These are phyloP conservation scores for Leccinum pellstonianum DNA, from an alignment of 768 basidiomycete species.

Conservation along the genomic window DNA sequence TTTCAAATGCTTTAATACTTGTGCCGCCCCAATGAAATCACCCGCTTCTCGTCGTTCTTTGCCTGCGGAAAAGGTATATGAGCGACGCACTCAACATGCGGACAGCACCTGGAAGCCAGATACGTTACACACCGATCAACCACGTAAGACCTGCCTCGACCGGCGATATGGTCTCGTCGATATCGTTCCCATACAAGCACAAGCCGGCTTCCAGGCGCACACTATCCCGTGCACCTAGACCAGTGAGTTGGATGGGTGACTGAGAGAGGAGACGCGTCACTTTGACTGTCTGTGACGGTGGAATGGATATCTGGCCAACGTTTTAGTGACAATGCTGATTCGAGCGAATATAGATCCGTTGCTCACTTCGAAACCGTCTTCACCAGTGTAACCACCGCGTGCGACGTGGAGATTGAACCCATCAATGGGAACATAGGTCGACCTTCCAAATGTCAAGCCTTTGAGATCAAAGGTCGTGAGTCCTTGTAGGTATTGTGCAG, in stretches of 20 bases:
- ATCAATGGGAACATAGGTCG: slow-evolving; percentile 76
- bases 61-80: slow-evolving; percentile 40
- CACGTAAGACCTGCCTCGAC: slow-evolving; percentile 91
- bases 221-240: slow-evolving; percentile 90
- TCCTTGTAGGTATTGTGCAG: slow-evolving; percentile 75
- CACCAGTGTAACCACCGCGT: slow-evolving; percentile 95
- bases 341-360: neutral
- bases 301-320: slow-evolving; percentile 74
- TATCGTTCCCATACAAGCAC: slow-evolving; percentile 94
- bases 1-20: slow-evolving; percentile 72
- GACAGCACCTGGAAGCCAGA: neutral
- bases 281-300: slow-evolving; percentile 69
- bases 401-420: slow-evolving; percentile 69
- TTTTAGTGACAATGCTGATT: neutral
- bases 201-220: slow-evolving; percentile 95
- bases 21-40: slow-evolving; percentile 76
- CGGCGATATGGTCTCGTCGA: slow-evolving; percentile 83
- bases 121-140: slow-evolving; percentile 78
- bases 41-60: slow-evolving; percentile 75
- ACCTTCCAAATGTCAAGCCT: slow-evolving; percentile 79
- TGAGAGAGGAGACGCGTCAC: slow-evolving; percentile 64
- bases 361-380: slow-evolving; percentile 92
- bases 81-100: no score
- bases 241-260: slow-evolving; percentile 74
- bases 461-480: slow-evolving; percentile 74